Evolutionary conservation across 352 stramenopile genomes (phyloP), one percentile per base, ranked within the genome.

Genomic region (Achlya hypogyna): DNA sequence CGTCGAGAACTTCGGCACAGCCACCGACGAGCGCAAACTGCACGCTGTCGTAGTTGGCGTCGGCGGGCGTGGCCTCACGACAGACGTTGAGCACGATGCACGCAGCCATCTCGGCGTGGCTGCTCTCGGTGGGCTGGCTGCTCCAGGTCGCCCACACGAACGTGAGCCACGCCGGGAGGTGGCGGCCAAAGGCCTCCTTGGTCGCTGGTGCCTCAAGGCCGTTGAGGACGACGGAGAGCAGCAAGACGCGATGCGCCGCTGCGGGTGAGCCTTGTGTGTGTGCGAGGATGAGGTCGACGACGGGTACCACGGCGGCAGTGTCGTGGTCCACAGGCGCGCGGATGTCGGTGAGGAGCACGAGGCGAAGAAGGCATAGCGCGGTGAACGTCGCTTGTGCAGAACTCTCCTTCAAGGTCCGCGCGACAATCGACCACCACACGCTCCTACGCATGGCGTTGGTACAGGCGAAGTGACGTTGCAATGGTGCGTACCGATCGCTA

Each of bases 11-110:
- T 63, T 93, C 84, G 9, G 84, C 73, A 5, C 75, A 81, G 8
- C 84, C 84, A 29, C 80, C 88, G 25, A 93, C 72, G 23, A 93
- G 73, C 18, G 78, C 86, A 28, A 80, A 89, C 62, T 91, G 75
- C 34, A 89, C 72, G 16, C 86, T 70, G 32, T 90, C 81, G 34
- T 42, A 42, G 51, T 93, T 81, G 34, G 84, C 84, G 10, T 86
- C 75, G 43, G 81, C 69, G 51, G 89, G 75, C 20, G 80, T 76
- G 43, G 87, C 10, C 5, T 18, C 10, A 4, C 35, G 70, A 53
- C 77, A 89, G 71, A 81, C 88, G 63, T 93, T 93, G 71, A 78
- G 77, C 34, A 93, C 76, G 27, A 91, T 69, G 47, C 76, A 76
- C 31, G 80, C 77, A 25, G 80, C 79, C 20, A 93, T 62, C 25